Percentiles rank a stretch among this genome's conserved stretches.
phyloP scores from a whole-genome alignment of 176 grass and related monocot genomes.

The Dactylis glomerata region DNA sequence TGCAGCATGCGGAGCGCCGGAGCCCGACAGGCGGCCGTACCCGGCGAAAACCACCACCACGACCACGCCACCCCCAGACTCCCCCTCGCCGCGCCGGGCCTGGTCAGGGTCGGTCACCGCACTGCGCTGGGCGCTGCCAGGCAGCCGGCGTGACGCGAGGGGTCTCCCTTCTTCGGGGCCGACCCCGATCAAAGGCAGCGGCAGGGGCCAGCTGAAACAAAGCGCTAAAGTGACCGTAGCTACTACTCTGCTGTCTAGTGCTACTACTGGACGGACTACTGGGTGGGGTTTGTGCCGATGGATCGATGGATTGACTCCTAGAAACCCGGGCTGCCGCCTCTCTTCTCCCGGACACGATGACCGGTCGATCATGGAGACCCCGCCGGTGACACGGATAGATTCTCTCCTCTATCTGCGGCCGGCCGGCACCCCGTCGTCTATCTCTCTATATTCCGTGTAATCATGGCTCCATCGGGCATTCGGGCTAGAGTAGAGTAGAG shows the following conservation, averaged over 20 bases:
- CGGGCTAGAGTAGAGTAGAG: neutral
- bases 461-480: slow-evolving; percentile 1
- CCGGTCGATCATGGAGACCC: slow-evolving; percentile 21
- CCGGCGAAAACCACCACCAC: slow-evolving; percentile 17
- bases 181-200: slow-evolving; percentile 23
- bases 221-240: slow-evolving; percentile 31
- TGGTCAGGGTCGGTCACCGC: neutral
- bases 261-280: neutral
- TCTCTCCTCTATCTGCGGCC: neutral
- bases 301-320: slow-evolving; percentile 37
- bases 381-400: slow-evolving; percentile 10
- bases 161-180: slow-evolving; percentile 21
- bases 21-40: slow-evolving; percentile 16
- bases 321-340: slow-evolving; percentile 51
- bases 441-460: slow-evolving; percentile 34
- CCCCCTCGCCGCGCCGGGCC: neutral
- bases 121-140: neutral
- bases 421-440: neutral
- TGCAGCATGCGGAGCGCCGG: neutral
- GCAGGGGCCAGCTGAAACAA: slow-evolving; percentile 13
- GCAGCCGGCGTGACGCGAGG: neutral
- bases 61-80: neutral
- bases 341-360: slow-evolving; percentile 37
- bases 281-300: slow-evolving; percentile 10
- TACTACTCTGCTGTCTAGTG: too few relatives aligned